Percentiles rank a stretch among this genome's conserved stretches.
These are phyloP conservation scores for Ustilago nuda DNA, from an alignment of 1,284 basidiomycete genomes.

Conservation along the genomic window DNA sequence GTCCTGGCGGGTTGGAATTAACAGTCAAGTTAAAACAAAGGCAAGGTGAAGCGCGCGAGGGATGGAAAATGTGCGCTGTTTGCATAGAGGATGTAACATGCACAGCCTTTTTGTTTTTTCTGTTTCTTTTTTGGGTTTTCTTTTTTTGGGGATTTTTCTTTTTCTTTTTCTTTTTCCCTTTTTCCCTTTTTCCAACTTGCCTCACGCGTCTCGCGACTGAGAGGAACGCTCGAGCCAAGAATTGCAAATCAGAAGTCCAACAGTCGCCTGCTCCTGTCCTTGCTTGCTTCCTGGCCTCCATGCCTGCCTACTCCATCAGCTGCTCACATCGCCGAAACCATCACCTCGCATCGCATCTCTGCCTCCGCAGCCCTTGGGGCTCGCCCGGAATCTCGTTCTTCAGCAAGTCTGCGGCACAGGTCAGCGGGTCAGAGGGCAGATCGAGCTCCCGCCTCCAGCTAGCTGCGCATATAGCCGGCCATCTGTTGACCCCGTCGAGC, in stretches of 20 bases:
- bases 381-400: not conserved
- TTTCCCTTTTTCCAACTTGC: too few species aligned
- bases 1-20: too few species aligned
- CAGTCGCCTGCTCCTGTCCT: not conserved
- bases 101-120: too few species aligned
- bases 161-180: too few species aligned
- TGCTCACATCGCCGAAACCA: not conserved
- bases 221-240: not conserved
- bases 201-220: not conserved
- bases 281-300: not conserved
- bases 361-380: not conserved
- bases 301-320: not conserved
- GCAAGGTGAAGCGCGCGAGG: too few species aligned
- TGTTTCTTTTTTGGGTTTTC: too few species aligned
- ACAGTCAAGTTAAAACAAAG: too few species aligned
- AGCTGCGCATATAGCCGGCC: not conserved
- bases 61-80: too few species aligned
- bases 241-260: not conserved
- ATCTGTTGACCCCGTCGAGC: not conserved
- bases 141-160: not conserved
- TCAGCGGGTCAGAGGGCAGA: not conserved
- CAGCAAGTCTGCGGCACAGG: not conserved
- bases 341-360: not conserved
- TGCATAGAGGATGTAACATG: too few species aligned
- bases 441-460: not conserved